Evolutionary conservation across 345 rosid genomes (phyloP).

Genomic region (sweet orange (Citrus sinensis)): DVS_A1.0 CM039169.1:5037001-5037500

Average conservation of each 20-base stretch:
- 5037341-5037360: conserved; percentile 35
- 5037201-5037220: conserved; percentile 21
- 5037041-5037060: conserved; percentile 32
- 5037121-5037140: conserved; percentile 13
- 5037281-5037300: conserved; percentile 12
- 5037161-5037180: conserved; percentile 34
- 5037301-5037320: conserved; percentile 20
- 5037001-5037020: neutral
- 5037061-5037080: conserved; percentile 36
- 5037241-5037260: conserved; percentile 8
- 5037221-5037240: conserved; percentile 15
- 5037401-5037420: neutral
- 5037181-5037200: conserved; percentile 29
- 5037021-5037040: neutral
- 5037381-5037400: neutral
- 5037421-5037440: neutral
- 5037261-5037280: conserved; percentile 29
- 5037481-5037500: neutral
- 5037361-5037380: neutral
- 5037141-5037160: conserved; percentile 20
- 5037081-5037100: conserved; percentile 26
- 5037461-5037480: neutral
- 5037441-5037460: neutral
- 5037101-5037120: conserved; percentile 29
- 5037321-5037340: conserved; percentile 7